phyloP scores from a whole-genome alignment of 352 stramenopile genomes.

The Salisapilia sapeloensis region DNA sequence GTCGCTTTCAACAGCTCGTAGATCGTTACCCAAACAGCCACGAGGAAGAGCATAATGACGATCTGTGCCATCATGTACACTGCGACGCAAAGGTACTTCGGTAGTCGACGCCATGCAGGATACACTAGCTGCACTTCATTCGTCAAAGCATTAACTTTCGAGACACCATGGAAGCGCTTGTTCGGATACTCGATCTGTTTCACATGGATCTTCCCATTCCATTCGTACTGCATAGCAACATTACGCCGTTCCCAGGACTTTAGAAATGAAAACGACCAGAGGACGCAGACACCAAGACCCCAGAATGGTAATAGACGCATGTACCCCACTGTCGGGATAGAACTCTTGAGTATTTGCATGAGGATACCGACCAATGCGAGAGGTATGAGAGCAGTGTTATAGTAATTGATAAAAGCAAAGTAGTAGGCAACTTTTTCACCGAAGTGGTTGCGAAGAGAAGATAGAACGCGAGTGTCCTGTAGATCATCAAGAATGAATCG shows the following conservation, averaged over 20 bases:
- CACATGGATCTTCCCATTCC: slow-evolving; percentile 60
- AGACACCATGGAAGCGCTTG: slow-evolving; percentile 50
- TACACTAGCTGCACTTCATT: slow-evolving; percentile 53
- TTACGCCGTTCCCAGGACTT: slow-evolving; percentile 76
- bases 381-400: slow-evolving; percentile 60
- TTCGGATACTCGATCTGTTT: slow-evolving; percentile 81
- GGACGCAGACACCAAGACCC: slow-evolving; percentile 55
- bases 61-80: slow-evolving; percentile 75
- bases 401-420: slow-evolving; percentile 75
- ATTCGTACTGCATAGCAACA: slow-evolving; percentile 60
- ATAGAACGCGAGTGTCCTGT: slow-evolving; percentile 43
- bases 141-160: slow-evolving; percentile 54
- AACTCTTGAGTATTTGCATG: slow-evolving; percentile 26
- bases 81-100: slow-evolving; percentile 56
- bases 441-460: slow-evolving; percentile 59
- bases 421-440: slow-evolving; percentile 80
- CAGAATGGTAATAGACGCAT: slow-evolving; percentile 73
- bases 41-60: slow-evolving; percentile 72
- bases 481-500: slow-evolving; percentile 21
- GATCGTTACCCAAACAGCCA: slow-evolving; percentile 77
- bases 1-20: slow-evolving; percentile 78
- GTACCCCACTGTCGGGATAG: slow-evolving; percentile 44
- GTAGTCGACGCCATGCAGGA: slow-evolving; percentile 38
- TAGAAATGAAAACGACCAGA: slow-evolving; percentile 71
- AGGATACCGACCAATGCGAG: slow-evolving; percentile 46